These are phyloP conservation scores for Linum lewisii DNA, from an alignment of 345 rosid genomes.

Conservation along the genomic window DNA sequence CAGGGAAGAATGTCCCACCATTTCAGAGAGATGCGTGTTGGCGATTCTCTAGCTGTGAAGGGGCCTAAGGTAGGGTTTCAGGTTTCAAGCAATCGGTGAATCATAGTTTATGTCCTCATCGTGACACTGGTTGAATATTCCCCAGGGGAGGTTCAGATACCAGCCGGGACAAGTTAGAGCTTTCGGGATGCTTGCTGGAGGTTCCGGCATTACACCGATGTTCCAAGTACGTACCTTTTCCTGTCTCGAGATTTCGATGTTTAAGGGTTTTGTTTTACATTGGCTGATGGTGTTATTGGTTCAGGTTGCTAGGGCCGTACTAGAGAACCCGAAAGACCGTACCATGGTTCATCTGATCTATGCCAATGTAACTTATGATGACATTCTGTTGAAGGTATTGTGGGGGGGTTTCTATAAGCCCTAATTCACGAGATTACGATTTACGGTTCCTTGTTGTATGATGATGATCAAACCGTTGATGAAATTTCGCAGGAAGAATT, in stretches of 20 bases:
- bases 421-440: too few relatives aligned
- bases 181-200: slow-evolving; percentile 97
- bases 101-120: background rate
- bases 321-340: slow-evolving; percentile 78
- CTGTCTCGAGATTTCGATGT: background rate
- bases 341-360: slow-evolving; percentile 82
- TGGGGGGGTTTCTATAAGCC: too few relatives aligned
- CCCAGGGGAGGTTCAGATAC: slow-evolving; percentile 87
- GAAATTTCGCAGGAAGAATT: slow-evolving; percentile 83
- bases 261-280: slow-evolving; percentile 4
- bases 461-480: too few relatives aligned
- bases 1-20: slow-evolving; percentile 99
- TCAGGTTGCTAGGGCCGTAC: slow-evolving; percentile 86
- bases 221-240: slow-evolving; percentile 53
- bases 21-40: slow-evolving; percentile 86
- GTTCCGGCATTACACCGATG: slow-evolving; percentile 99
- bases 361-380: slow-evolving; percentile 79
- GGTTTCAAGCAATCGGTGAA: background rate
- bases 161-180: slow-evolving; percentile 84
- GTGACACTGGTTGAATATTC: background rate
- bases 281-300: slow-evolving; percentile 10
- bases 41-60: slow-evolving; percentile 76
- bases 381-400: slow-evolving; percentile 87
- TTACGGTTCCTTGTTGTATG: slow-evolving; percentile 2
- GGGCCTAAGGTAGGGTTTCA: slow-evolving; percentile 78